Evolutionary conservation across 1,284 basidiomycete genomes (phyloP), one percentile per base, ranked within the genome.

Genomic region (Fomitiporia mediterranea): DNA sequence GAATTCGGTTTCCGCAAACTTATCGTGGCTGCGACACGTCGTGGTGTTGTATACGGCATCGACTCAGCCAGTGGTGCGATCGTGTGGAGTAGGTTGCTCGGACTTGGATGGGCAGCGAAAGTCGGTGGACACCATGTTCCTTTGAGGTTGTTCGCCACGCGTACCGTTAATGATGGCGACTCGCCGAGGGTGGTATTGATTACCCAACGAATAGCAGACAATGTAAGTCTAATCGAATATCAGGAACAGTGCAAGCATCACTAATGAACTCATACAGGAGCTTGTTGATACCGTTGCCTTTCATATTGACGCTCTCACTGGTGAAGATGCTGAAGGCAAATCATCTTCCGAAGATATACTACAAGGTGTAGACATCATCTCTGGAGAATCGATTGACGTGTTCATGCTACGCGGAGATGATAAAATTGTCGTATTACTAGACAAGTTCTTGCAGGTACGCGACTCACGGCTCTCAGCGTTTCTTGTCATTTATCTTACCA

Each of bases 1-100:
- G 72, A 84, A 1, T 97, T 96, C 67, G 94, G 93, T 0, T 92
- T 97, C 70, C 80, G 89, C 47, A 92, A 97, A 68, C 69, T 98
- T 38, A 79, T 95, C 49, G 79, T 97, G 2, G 79, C 78, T 2
- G 88, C 84, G 0, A 92, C 90, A 1, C 63, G 72, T 1, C 75
- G 79, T 32, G 92, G 93, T 17, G 93, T 92, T 67, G 64, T 95
- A 0, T 93, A 86, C 65, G 94, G 86, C 0, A 71, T 97, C 49
- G 92, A 97, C 66, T 88, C 87, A 3, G 80, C 81, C 19, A 89
- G 78, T 51, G 91, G 94, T 1, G 73, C 78, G 2, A 77, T 90
- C 25, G 66, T 94, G 1, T 95, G 93, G 93, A 84, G 78, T 60
- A 77, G 82, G 13, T 72, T 89, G 5, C 74, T 89, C 7, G 83